Percentiles rank a stretch among this genome's conserved stretches.
phyloP scores from a whole-genome alignment of 2,329 filamentous ascomycete species.

The Hypoxylon sp. region DNA sequence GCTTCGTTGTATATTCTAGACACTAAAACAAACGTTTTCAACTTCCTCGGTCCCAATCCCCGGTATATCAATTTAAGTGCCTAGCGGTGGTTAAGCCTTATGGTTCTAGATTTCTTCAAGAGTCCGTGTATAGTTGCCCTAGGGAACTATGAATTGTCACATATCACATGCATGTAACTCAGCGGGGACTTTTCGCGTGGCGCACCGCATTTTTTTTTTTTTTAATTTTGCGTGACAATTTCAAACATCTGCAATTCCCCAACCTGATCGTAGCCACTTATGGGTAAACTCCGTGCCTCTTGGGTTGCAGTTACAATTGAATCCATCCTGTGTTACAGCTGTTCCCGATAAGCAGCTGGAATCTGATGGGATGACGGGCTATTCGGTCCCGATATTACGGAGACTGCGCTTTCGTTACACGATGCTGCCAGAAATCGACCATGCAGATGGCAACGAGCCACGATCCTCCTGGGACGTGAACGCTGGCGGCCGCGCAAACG shows the following conservation, averaged over 20 bases:
- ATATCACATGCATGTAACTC: slow-evolving; percentile 1
- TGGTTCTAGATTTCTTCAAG: too few species aligned
- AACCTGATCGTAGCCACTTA: neutral
- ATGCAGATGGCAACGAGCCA: slow-evolving; percentile 1
- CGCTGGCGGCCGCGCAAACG: neutral
- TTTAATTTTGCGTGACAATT: neutral
- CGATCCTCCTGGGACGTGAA: slow-evolving; percentile 7
- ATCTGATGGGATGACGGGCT: slow-evolving; percentile 9
- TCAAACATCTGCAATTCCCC: neutral
- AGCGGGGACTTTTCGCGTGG: neutral
- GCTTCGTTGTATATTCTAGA: neutral
- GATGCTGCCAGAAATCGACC: slow-evolving; percentile 39
- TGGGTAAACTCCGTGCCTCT: neutral
- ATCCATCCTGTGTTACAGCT: neutral
- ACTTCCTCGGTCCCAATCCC: neutral
- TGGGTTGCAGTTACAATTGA: neutral
- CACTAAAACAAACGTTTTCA: neutral
- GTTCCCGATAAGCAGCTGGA: neutral
- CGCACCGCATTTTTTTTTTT: neutral
- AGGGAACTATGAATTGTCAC: neutral
- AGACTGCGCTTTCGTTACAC: slow-evolving; percentile 28
- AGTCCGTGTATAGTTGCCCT: neutral
- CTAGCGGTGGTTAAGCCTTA: too few species aligned
- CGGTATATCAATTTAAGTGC: neutral
- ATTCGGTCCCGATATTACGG: neutral